Percentiles rank a stretch among this genome's conserved stretches.
Evolutionary conservation across 169 alveolate genomes (phyloP).

Genomic region (Plasmodium vivax): DNA sequence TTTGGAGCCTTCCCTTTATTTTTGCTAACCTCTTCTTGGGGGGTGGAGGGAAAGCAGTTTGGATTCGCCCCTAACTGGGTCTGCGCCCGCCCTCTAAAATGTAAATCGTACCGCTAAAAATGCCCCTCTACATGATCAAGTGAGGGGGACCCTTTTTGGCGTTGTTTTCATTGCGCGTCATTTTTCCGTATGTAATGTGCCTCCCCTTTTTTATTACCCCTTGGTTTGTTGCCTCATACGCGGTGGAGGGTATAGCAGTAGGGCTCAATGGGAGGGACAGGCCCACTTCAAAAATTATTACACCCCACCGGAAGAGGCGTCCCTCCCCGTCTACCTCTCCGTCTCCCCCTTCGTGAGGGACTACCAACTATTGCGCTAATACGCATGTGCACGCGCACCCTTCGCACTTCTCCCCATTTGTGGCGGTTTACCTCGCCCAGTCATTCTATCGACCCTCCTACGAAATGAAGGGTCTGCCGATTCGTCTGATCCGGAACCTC

Average conservation of each 20-base stretch:
- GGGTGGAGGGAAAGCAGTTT: not conserved
- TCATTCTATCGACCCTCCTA: not conserved
- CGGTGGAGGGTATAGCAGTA: not conserved
- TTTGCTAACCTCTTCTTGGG: not conserved
- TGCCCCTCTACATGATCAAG: not conserved
- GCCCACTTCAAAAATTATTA: not conserved
- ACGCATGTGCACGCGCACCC: not conserved
- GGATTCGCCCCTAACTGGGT: not conserved
- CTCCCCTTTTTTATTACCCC: not conserved
- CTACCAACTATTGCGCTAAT: not conserved
- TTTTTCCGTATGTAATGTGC: not conserved
- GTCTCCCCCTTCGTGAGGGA: not conserved
- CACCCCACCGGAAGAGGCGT: not conserved
- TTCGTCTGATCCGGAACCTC: slow-evolving; percentile 5
- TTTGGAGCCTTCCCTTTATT: not conserved
- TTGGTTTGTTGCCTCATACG: not conserved
- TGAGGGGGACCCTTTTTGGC: not conserved
- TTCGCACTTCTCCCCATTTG: not conserved
- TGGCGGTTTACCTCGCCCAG: not conserved
- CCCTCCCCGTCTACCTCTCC: no score
- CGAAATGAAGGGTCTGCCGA: slow-evolving; percentile 14
- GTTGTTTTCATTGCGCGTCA: not conserved
- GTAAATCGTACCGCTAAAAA: not conserved
- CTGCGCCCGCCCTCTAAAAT: not conserved
- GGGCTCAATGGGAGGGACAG: not conserved